These are phyloP conservation scores for Aspergillus ostianus DNA, from an alignment of 495 filamentous ascomycete species.

Conservation along the genomic window DNA sequence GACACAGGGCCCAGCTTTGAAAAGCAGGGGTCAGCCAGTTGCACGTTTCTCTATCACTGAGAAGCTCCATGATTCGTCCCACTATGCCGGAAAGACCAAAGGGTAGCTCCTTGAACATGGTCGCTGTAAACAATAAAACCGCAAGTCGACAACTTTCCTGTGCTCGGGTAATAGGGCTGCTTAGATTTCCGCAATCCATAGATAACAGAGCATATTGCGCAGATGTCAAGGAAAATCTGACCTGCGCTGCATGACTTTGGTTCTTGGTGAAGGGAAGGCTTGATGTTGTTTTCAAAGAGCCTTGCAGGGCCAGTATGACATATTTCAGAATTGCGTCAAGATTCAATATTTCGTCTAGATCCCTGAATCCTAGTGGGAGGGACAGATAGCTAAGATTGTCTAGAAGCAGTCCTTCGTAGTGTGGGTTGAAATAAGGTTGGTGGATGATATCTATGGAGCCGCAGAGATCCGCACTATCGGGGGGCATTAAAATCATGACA, in stretches of 20 bases:
- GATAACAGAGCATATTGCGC: conserved; percentile 3
- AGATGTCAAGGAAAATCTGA: conserved; percentile 4
- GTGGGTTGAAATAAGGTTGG: neutral
- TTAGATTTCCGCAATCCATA: neutral
- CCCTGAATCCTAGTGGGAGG: neutral
- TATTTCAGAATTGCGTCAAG: neutral
- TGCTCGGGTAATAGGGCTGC: neutral
- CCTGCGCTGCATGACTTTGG: neutral
- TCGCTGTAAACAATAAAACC: neutral
- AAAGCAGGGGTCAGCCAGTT: neutral
- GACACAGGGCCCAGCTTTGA: neutral
- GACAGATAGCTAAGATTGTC: neutral
- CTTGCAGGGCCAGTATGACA: neutral
- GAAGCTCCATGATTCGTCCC: neutral
- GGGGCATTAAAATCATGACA: neutral
- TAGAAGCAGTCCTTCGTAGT: neutral
- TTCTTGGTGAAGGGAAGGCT: neutral
- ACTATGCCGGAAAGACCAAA: neutral
- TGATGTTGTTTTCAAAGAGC: neutral
- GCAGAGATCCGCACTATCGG: conserved; percentile 2
- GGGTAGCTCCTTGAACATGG: neutral
- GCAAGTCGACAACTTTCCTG: neutral
- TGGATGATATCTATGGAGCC: conserved; percentile 1
- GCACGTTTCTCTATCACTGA: neutral
- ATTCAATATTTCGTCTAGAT: neutral